Evolutionary conservation across 352 stramenopile genomes (phyloP).

Genomic region (Pythium volutum): DNA sequence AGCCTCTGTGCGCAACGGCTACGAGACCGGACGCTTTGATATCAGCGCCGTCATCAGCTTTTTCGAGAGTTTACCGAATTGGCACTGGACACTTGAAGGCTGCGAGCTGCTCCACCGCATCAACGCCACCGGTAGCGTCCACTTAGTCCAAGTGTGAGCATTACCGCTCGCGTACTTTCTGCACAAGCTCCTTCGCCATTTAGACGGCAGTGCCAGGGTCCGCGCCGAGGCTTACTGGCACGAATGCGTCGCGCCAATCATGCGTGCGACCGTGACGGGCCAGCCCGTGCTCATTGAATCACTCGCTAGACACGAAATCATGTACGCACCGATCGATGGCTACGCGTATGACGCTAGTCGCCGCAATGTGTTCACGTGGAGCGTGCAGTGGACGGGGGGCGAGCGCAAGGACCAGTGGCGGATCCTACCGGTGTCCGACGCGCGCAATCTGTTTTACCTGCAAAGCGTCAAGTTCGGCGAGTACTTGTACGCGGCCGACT

Average conservation of each 20-base stretch:
- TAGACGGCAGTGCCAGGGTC: conserved; percentile 42
- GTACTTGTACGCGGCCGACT: conserved; percentile 66
- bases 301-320: conserved; percentile 17
- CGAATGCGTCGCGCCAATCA: conserved; percentile 30
- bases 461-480: conserved; percentile 56
- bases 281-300: conserved; percentile 28
- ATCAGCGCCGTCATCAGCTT: conserved; percentile 65
- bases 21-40: conserved; percentile 60
- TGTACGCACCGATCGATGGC: conserved; percentile 29
- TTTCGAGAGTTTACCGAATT: conserved; percentile 59
- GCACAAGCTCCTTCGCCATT: conserved; percentile 55
- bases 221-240: conserved; percentile 25
- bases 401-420: conserved; percentile 49
- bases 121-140: conserved; percentile 33
- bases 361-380: conserved; percentile 43
- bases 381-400: conserved; percentile 31
- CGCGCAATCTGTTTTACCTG: conserved; percentile 62
- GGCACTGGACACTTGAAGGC: conserved; percentile 68
- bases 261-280: conserved; percentile 35
- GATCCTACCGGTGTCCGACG: conserved; percentile 51
- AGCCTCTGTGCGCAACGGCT: conserved; percentile 56
- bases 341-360: conserved; percentile 34
- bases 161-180: conserved; percentile 70
- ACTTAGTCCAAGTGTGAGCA: conserved; percentile 43
- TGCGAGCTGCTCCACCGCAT: conserved; percentile 63